Base-by-base conservation (phyloP, 1,284 basidiomycete genomes). In the Ceraceosorus guamensis region DNA sequence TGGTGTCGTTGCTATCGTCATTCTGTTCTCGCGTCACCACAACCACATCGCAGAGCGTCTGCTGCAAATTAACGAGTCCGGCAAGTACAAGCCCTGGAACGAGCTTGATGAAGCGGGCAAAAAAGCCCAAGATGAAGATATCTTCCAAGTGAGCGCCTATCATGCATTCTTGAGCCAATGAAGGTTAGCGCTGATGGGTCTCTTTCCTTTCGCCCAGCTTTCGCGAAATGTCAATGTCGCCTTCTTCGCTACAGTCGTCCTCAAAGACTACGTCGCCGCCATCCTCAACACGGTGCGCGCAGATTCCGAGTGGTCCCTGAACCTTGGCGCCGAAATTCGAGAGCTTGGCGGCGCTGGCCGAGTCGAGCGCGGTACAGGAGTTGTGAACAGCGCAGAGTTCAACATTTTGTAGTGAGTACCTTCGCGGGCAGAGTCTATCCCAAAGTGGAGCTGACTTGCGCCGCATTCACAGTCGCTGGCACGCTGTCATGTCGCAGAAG, bases 31-130 rank as follows among this genome's bases (percentile, higher is more conserved):
- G 65, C 68, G 73, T 46, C 66, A 67, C 59, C 89, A 92, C 77
- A 92, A 92, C 70, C 87, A 82, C 70, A 82, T 88, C 58, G 86
- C 86, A 0, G 79, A 85, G 57, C 84, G 82, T 65, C 80, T 91
- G 39, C 70, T 85, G 30, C 78, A 81, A 52, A 83, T 68, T 45
- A 68, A 70, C 52, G 68, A 70, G 50, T 47, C 44, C 7, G 56
- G 52, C 24, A 55, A 46, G 30, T 61, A 61, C 24, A 39, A 60
- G 3, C 59, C 60, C 6, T 68, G 50, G 24, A 48, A 46, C 14
- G 37, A n/a, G 13, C 43, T 60, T 18, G 47, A n/a, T 13, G 58
- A 55, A 13, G 56, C 45, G 13, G 50, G 59, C 33, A 59, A 54
- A 11, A 59, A 66, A 44, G 46, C 55, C n/a, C 57, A 67, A 6